These are phyloP conservation scores for Diplodia mutila DNA, from an alignment of 2,329 filamentous ascomycete genomes.

Conservation along the genomic window DNA sequence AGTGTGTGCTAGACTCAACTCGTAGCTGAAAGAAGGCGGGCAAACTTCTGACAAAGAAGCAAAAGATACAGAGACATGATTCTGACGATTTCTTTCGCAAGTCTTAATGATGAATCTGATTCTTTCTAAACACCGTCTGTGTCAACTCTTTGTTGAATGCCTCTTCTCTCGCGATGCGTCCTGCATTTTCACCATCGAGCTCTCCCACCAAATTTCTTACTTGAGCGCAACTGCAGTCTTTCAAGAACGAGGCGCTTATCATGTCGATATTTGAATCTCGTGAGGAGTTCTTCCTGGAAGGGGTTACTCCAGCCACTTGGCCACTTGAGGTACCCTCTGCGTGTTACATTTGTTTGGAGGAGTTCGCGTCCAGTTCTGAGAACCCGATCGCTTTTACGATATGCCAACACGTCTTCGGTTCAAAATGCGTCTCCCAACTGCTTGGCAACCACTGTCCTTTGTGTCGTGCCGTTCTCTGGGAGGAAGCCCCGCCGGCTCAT, in stretches of 20 bases:
- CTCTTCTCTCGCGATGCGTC: not conserved
- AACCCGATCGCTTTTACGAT: not conserved
- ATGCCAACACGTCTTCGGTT: not conserved
- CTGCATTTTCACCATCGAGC: not conserved
- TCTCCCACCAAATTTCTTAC: not conserved
- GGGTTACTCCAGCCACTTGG: not conserved
- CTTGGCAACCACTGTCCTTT: not conserved
- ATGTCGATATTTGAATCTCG: not conserved
- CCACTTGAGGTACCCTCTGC: not conserved
- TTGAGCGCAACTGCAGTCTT: not conserved
- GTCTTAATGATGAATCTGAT: not conserved
- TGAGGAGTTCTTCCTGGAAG: not conserved
- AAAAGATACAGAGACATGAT: not conserved
- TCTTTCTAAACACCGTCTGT: not conserved
- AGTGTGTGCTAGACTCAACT: slow-evolving; percentile 42
- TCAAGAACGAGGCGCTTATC: not conserved
- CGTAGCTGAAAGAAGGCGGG: too few relatives aligned
- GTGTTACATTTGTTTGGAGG: not conserved
- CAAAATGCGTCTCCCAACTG: not conserved
- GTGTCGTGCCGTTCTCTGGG: not conserved
- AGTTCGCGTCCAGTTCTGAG: not conserved
- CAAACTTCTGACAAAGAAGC: not conserved
- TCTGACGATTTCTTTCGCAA: not conserved
- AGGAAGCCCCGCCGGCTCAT: too few relatives aligned
- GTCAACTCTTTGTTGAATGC: not conserved